Evolutionary conservation across 495 filamentous ascomycete genomes (phyloP), one percentile per base, ranked within the genome.

Genomic region (Glonium stellatum): DNA sequence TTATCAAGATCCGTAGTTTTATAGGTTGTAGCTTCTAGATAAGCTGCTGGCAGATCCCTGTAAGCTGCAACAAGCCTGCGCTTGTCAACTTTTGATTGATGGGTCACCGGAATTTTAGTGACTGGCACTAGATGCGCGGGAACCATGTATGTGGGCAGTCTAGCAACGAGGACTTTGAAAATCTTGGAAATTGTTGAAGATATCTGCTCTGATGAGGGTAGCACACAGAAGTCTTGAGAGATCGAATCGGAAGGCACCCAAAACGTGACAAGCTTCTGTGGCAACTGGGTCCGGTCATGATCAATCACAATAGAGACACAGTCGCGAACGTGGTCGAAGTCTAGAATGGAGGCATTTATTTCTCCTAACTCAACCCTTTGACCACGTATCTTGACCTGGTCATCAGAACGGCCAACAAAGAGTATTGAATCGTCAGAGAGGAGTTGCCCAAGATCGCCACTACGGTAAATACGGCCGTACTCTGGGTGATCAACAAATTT

Each of bases 321-420:
- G 57, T 87, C 76, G 8, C 65, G 55, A 4, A 83, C 79, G 19
- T 66, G 25, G 0, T 52, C 51, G 6, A 75, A 72, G 18, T 72
- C 71, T 1, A 83, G 60, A 10, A 89, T 62, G 18, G 69, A 70
- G n/a, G 74, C 72, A 50, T 82, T 87, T 37, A 96, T 86, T 71
- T 97, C 92, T 3, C 80, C 82, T 6, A 92, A 78, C 34, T 92
- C 89, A 5, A 92, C 82, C 8, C 88, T 80, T 61, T 91, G 84
- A 1, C 90, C 90, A 22, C 89, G 81, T 25, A 95, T 76, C 64
- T 93, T 95, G 66, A 92, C 82, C 75, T 92, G 90, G 49, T 86
- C 87, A 64, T 95, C 89, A 0, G 82, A 75, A 15, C 89, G 80
- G 13, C 88, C 87, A n/a, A 83, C 72, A 62, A 89, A 90, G 27